These are phyloP conservation scores for Neonectria punicea DNA, from an alignment of 2,329 filamentous ascomycete species.

Conservation along the genomic window DNA sequence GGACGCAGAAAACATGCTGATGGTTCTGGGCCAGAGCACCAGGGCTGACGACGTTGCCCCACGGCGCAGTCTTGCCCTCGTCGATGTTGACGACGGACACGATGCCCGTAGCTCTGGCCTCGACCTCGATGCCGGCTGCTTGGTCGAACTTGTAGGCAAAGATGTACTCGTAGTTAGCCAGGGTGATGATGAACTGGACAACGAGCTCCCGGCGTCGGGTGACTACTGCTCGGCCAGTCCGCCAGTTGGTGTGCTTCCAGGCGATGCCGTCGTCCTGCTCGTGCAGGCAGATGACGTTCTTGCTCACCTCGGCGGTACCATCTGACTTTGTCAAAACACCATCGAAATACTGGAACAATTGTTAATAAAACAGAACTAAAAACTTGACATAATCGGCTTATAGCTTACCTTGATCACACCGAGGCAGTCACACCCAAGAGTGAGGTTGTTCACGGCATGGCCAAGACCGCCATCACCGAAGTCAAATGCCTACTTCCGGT, in stretches of 20 bases:
- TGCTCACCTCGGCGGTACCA: conserved; percentile 53
- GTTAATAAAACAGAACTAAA: background rate
- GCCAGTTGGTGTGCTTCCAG: conserved; percentile 71
- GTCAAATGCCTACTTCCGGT: conserved; percentile 76
- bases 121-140: conserved; percentile 53
- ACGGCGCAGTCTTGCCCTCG: conserved; percentile 64
- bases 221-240: conserved; percentile 65
- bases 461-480: conserved; percentile 75
- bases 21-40: conserved; percentile 73
- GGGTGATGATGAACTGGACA: conserved; percentile 69
- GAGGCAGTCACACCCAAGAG: conserved; percentile 74
- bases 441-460: conserved; percentile 72
- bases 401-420: conserved; percentile 63
- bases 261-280: conserved; percentile 60
- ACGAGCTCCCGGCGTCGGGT: conserved; percentile 66
- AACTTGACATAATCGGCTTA: background rate
- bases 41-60: conserved; percentile 68
- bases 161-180: conserved; percentile 70
- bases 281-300: conserved; percentile 52
- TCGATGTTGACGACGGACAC: conserved; percentile 57
- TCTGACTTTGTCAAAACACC: conserved; percentile 45
- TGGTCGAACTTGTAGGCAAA: conserved; percentile 62
- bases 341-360: conserved; percentile 47
- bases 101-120: conserved; percentile 55
- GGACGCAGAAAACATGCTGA: conserved; percentile 72